A percentile compares a stretch with the other conserved stretches of the same genome.
phyloP scores from a whole-genome alignment of 768 basidiomycete genomes.

The Lentinus tigrinus region DNA sequence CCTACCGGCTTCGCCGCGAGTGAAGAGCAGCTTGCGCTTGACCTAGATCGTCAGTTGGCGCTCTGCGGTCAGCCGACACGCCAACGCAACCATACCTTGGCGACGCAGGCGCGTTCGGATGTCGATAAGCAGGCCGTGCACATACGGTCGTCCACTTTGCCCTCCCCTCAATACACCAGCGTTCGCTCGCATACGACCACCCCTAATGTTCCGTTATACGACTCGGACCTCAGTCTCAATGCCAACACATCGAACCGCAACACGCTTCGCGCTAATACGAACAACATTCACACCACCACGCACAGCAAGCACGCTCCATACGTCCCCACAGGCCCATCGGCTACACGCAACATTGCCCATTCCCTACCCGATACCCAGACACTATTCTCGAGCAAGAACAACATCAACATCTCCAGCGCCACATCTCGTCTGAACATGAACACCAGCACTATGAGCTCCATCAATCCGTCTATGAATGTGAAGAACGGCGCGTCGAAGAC shows the following conservation, averaged over 20 bases:
- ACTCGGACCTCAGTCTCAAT: neutral
- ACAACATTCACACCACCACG: neutral
- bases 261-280: neutral
- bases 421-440: neutral
- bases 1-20: neutral
- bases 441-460: neutral
- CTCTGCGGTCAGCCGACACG: constrained; percentile 6
- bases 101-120: constrained; percentile 18
- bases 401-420: constrained; percentile 10
- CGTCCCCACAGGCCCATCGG: neutral
- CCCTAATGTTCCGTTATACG: constrained; percentile 1
- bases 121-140: constrained; percentile 17
- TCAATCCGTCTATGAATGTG: neutral
- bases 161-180: constrained; percentile 23
- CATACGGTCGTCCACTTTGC: constrained; percentile 26
- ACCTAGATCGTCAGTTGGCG: constrained; percentile 11
- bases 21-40: constrained; percentile 2
- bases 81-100: constrained; percentile 29
- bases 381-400: constrained; percentile 19
- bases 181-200: neutral
- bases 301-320: neutral
- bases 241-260: neutral
- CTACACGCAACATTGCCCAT: neutral
- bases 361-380: constrained; percentile 14
- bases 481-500: neutral